These are phyloP conservation scores for Ulota crispa DNA, from an alignment of 225 moss, liverwort and hornwort genomes.

Conservation along the genomic window DNA sequence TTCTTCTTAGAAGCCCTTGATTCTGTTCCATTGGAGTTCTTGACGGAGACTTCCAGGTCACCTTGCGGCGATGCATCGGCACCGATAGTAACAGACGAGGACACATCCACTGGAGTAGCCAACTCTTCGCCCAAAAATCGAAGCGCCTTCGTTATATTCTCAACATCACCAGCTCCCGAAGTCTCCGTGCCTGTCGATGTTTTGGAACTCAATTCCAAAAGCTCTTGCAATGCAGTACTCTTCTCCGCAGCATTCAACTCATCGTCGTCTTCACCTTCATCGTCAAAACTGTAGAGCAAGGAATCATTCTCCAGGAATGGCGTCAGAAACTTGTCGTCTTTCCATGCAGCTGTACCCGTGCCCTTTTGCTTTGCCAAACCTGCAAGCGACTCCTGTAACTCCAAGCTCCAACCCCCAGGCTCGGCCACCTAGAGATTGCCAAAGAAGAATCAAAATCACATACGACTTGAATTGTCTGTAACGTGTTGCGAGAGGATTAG, in stretches of 20 bases:
- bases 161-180: background rate
- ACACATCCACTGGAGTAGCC: conserved; percentile 10
- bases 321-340: conserved; percentile 54
- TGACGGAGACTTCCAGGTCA: background rate
- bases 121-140: conserved; percentile 29
- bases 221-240: conserved; percentile 26
- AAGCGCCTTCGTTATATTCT: conserved; percentile 23
- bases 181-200: background rate
- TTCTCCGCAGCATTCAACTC: conserved; percentile 34
- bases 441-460: background rate
- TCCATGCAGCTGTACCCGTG: conserved; percentile 25
- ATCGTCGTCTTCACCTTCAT: conserved; percentile 38
- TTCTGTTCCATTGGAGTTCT: background rate
- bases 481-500: background rate
- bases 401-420: conserved; percentile 20
- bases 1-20: conserved; percentile 24
- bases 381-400: conserved; percentile 26
- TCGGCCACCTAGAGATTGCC: conserved; percentile 43
- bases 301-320: conserved; percentile 57
- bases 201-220: conserved; percentile 5
- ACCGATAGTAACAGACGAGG: background rate
- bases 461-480: background rate
- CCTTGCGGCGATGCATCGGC: conserved; percentile 2
- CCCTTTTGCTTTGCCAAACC: conserved; percentile 9
- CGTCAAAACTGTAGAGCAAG: conserved; percentile 57